Base-by-base conservation (phyloP, 208 protist genomes). In the Porcisia hertigi region DNA sequence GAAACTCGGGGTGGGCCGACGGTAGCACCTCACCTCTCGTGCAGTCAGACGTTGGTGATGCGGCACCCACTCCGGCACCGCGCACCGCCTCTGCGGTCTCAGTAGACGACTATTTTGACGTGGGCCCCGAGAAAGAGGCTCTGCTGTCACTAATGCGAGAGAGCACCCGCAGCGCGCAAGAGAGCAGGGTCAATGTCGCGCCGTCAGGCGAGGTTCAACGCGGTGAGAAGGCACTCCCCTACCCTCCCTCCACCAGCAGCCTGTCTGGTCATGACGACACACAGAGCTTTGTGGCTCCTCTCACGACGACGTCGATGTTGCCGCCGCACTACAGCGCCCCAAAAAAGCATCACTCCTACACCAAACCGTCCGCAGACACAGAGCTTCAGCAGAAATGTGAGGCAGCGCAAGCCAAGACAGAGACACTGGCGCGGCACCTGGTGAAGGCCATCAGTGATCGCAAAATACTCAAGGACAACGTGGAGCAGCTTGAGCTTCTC, bases 361-460 rank as follows among this genome's bases (percentile, higher is more conserved):
- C 39, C 47, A 58, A 71, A 39, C n/a, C 9, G 12, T 36, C 66
- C 12, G 66, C 12, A 20, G 69, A 30, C 41, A 59, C 30, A 20
- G 25, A 53, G 62, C 53, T 88, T 43, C 83, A 86, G 76, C 75
- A 79, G 49, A 73, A 80, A 76, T 75, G 85, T 49, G 72, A 81
- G 1, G 88, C 92, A 53, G 77, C 88, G 39, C 85, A 88, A 73
- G 60, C 80, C 7, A 96, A 96, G 82, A 86, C 89, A 30, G 90
- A 96, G 71, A 84, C 83, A 5, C 89, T 96, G 12, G 92, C 92
- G 20, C 86, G 90, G 18, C 90, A 96, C 76, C 82, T 96, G 34
- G 92, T 93, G 12, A 89, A 88, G 76, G 85, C 87, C 25, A 88
- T 96, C 69, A 71, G 82, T 36, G 92, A 96, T n/a, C 85, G 88